Base-by-base conservation (phyloP, 345 rosid genomes). In the Sonneratia alba region DNA sequence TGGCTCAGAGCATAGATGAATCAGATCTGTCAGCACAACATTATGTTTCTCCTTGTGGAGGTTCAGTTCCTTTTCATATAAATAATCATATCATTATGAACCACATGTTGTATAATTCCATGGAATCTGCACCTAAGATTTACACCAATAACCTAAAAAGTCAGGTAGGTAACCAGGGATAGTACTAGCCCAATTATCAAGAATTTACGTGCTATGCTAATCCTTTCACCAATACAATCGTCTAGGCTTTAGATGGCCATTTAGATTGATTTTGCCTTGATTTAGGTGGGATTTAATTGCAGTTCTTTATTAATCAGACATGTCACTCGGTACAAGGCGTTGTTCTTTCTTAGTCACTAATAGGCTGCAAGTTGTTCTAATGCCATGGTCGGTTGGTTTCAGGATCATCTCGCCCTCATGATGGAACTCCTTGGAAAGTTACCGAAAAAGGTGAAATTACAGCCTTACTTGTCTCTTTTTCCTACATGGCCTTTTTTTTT, bases 331-430 rank as follows among this genome's bases (percentile, higher is more conserved):
- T 57, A n/a, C 22, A 22, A 57, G 27, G 13, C 34, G 34, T 57
- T 57, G 63, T 22, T 24, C 34, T 15, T 53, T 53, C 57, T 53
- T 16, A 53, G 2, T n/a, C 27, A 8, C 27, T 21, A 10, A 57
- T n/a, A 57, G n/a, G 34, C 3, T 19, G 63, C 57, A 53, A 53
- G 5, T 8, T 57, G 47, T 65, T 62, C 15, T 65, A 51, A 40
- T 56, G 37, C 11, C 53, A 51, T 38, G 19, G 12, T 70, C 62
- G 51, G 45, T 79, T 76, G 86, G 67, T 83, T 82, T 75, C 84
- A 94, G 98, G 99, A 96, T 78, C 99, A 92, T 76, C 97, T 94
- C 71, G 98, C 99, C 68, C 84, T 89, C 11, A 92, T 91, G 98
- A 96, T 95, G 98, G 99, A 95, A 80, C 94, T 95, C 51, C 85